These are phyloP conservation scores for Apiospora phragmitis DNA, from an alignment of 2,329 filamentous ascomycete genomes.

Conservation along the genomic window DNA sequence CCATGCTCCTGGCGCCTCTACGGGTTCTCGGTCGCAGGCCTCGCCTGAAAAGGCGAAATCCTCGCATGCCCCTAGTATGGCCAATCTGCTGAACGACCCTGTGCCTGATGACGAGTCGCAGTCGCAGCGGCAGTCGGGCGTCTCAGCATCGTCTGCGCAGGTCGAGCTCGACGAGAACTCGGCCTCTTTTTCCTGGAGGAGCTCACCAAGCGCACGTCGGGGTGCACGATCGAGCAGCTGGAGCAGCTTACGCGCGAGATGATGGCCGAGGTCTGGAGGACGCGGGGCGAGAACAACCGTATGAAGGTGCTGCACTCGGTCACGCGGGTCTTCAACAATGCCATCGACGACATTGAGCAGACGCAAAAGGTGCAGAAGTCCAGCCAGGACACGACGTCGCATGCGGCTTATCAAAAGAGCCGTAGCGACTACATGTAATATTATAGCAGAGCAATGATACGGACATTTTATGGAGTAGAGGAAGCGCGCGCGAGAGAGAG, in stretches of 20 bases:
- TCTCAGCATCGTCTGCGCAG: slow-evolving; percentile 43
- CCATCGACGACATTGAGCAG: slow-evolving; percentile 66
- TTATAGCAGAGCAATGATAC: neutral
- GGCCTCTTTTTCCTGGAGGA: slow-evolving; percentile 61
- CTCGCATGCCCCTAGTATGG: slow-evolving; percentile 32
- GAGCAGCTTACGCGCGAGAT: slow-evolving; percentile 89
- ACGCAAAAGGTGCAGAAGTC: neutral
- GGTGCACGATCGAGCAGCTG: slow-evolving; percentile 87
- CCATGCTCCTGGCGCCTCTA: slow-evolving; percentile 34
- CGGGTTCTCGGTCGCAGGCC: slow-evolving; percentile 26
- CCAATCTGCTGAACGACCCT: slow-evolving; percentile 43
- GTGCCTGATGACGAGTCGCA: slow-evolving; percentile 33
- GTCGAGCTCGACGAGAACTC: slow-evolving; percentile 48
- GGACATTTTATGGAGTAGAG: neutral
- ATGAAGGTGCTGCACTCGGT: slow-evolving; percentile 68
- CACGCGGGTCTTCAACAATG: slow-evolving; percentile 72
- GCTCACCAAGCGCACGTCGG: slow-evolving; percentile 68
- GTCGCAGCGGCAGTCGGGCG: slow-evolving; percentile 27
- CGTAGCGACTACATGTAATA: neutral
- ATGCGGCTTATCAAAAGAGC: neutral
- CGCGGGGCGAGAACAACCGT: slow-evolving; percentile 80
- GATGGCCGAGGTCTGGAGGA: slow-evolving; percentile 88
- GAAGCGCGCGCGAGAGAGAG: neutral
- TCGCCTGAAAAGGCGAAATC: slow-evolving; percentile 39
- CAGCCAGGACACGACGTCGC: neutral